Percentiles rank a stretch among this genome's conserved stretches.
Conservation (phyloP, 345 rosid species). For the Lepidium didymum region DNA sequence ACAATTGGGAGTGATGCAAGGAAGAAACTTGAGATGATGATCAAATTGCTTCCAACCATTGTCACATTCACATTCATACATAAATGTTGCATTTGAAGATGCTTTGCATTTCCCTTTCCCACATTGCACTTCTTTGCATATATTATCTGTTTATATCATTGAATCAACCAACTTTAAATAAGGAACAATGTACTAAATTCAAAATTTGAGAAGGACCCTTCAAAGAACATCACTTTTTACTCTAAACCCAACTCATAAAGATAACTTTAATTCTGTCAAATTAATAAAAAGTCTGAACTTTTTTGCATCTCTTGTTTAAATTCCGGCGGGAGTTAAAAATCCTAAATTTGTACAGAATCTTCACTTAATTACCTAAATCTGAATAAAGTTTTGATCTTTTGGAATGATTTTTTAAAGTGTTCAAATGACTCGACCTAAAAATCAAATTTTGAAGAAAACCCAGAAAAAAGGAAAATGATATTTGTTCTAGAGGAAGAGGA, state of each 20-base stretch:
- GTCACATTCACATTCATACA: constrained; percentile 56
- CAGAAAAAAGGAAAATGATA: not conserved
- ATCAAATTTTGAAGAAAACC: not conserved
- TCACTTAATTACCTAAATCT: not conserved
- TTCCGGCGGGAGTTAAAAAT: constrained; percentile 13
- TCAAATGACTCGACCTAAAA: not conserved
- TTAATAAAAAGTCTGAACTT: not conserved
- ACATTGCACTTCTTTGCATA: constrained; percentile 53
- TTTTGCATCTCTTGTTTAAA: not conserved
- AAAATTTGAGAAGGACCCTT: not conserved
- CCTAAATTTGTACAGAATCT: not conserved
- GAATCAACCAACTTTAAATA: constrained; percentile 3
- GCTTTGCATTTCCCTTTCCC: constrained; percentile 64
- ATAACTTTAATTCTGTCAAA: not conserved
- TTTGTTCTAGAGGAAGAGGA: not conserved
- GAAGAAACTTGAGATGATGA: constrained; percentile 55
- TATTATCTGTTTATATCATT: constrained; percentile 31
- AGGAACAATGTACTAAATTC: not conserved
- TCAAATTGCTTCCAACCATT: constrained; percentile 67
- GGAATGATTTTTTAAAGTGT: not conserved
- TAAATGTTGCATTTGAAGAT: constrained; percentile 28
- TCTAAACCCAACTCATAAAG: constrained; percentile 6
- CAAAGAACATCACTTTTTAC: not conserved
- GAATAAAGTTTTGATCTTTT: not conserved
- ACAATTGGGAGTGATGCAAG: constrained; percentile 83